Base-by-base conservation (phyloP, 345 rosid species). In the Noccaea caerulescens region DNA sequence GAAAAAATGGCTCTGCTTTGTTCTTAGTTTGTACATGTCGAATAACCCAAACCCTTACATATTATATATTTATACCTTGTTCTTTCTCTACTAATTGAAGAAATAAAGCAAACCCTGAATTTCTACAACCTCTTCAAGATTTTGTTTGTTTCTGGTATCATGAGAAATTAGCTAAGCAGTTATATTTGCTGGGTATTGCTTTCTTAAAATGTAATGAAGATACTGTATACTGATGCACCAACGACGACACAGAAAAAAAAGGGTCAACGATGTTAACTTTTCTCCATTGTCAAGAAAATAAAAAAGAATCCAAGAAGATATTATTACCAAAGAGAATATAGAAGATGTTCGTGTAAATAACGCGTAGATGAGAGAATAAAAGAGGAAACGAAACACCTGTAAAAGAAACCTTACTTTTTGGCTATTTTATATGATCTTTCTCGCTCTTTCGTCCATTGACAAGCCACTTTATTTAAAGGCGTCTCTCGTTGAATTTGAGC, bases 71-170 rank as follows among this genome's bases (percentile, higher is more conserved):
- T 75, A 63, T 68, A 75, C 25, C 63, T 60, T 56, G 51, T 67
- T 68, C 23, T 20, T 20, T 20, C 23, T 20, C 69, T 68, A 75
- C 69, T 75, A 25, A 20, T 58, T 47, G 63, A 60, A 68, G 73
- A 68, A 75, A 60, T 67, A 67, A 68, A 75, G 16, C 61, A 75
- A 75, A 60, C 63, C 78, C 78, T 75, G 78, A 75, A 75, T 75
- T 68, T 67, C 51, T 52, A 74, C 63, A 74, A 66, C 2, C 25
- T 73, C 59, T 72, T 63, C 43, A 10, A 25, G 12, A 52, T 11
- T 57, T n/a, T 43, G 14, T 25, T 33, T 54, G 4, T 11, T 44
- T 51, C 2, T 42, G 18, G 62, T 52, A 18, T 18, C 55, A 61
- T 70, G 46, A 1, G 14, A 59, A 23, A 20, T 20, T 20, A 20